Evolutionary conservation across 495 filamentous ascomycete genomes (phyloP), one percentile per base, ranked within the genome.

Genomic region (Talaromyces trachyspermus): DNA sequence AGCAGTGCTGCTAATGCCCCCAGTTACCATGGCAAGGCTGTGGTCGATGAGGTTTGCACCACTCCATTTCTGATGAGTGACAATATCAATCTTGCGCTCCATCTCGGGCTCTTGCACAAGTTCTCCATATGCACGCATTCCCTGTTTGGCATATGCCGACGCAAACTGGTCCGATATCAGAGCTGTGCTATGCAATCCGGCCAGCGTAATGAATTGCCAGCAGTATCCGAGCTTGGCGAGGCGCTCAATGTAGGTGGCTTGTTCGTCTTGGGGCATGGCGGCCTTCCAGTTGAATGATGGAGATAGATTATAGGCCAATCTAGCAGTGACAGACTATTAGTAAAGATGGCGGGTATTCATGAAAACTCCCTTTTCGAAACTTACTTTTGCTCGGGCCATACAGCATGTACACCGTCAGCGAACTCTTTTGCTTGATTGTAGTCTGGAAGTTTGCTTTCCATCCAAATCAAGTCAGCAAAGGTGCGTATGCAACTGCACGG

Each of bases 281-380:
- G 89, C 73, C 74, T 97, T 96, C 92, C 92, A 98, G 79, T 97
- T 97, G 83, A 98, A 98, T 30, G 89, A 95, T 22, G 94, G 94
- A 0, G 89, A 95, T 43, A 98, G 83, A 72, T 97, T 97, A 73
- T 97, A 98, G 4, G 92, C 83, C 36, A 97, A 81, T 65, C 85
- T 89, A 49, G n/a, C n/a, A n/a, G n/a, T n/a, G n/a, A n/a, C n/a
- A n/a, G n/a, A n/a, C n/a, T n/a, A n/a, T n/a, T n/a, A n/a, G n/a
- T n/a, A n/a, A n/a, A n/a, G n/a, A n/a, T n/a, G n/a, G n/a, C n/a
- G n/a, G n/a, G n/a, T n/a, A n/a, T n/a, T n/a, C n/a, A n/a, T n/a
- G n/a, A n/a, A n/a, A n/a, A n/a, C n/a, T n/a, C n/a, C n/a, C n/a
- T n/a, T n/a, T n/a, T n/a, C n/a, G n/a, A 10, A n/a, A 72, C 82